phyloP scores from a whole-genome alignment of 2,329 filamentous ascomycete genomes.

The Fusarium humuli region DNA sequence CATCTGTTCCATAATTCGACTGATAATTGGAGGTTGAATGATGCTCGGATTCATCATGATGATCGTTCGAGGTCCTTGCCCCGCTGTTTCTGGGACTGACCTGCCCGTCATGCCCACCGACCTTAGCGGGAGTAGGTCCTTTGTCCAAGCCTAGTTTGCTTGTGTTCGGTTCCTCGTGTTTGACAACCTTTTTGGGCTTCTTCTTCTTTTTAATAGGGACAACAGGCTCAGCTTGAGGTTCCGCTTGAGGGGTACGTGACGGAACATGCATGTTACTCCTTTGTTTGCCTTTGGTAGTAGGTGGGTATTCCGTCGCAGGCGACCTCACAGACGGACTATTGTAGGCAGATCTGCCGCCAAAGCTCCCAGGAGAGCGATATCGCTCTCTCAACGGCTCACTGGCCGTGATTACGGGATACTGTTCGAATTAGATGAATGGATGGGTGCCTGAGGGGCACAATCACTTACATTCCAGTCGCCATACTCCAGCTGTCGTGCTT shows the following conservation, averaged over 20 bases:
- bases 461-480: conserved; percentile 92
- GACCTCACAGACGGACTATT: conserved; percentile 40
- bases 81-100: conserved; percentile 41
- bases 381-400: conserved; percentile 77
- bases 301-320: conserved; percentile 21
- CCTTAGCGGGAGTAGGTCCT: conserved; percentile 32
- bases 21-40: conserved; percentile 42
- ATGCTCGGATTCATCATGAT: conserved; percentile 23
- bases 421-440: conserved; percentile 7
- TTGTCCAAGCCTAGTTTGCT: conserved; percentile 45
- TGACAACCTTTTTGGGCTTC: conserved; percentile 51
- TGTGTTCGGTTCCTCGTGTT: conserved; percentile 51
- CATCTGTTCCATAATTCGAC: conserved; percentile 49
- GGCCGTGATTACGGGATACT: conserved; percentile 95
- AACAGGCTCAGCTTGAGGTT: conserved; percentile 45
- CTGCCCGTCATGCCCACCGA: conserved; percentile 33
- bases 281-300: conserved; percentile 42
- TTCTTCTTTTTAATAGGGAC: conserved; percentile 56
- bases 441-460: background rate
- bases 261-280: conserved; percentile 22
- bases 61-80: conserved; percentile 14
- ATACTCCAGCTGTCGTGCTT: conserved; percentile 78
- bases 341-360: conserved; percentile 45
- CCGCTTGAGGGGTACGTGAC: conserved; percentile 29
- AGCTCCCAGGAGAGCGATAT: conserved; percentile 58